Conservation (phyloP, 1,284 basidiomycete species). For the Trichosporon faecale region DNA sequence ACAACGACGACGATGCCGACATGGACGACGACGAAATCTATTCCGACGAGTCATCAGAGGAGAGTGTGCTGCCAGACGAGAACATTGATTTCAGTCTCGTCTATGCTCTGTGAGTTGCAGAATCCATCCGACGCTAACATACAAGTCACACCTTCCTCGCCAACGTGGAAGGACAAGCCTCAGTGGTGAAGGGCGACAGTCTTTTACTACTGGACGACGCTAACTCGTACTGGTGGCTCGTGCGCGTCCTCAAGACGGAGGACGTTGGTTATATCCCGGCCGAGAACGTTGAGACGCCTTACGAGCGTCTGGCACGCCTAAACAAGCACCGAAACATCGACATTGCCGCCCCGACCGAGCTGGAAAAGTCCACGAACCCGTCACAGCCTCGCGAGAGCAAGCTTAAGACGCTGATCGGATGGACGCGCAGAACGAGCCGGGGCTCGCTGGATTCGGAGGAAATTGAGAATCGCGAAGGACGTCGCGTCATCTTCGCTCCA, state of each 20-base stretch:
- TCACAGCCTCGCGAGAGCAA: slow-evolving; percentile 18
- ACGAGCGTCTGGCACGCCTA: slow-evolving; percentile 87
- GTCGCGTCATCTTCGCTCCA: slow-evolving; percentile 54
- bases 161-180: slow-evolving; percentile 93
- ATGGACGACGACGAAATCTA: slow-evolving; percentile 46
- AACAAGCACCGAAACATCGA: slow-evolving; percentile 99
- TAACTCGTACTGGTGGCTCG: slow-evolving; percentile 98
- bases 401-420: slow-evolving; percentile 37
- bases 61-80: slow-evolving; percentile 54
- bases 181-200: slow-evolving; percentile 92
- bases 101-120: slow-evolving; percentile 53
- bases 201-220: slow-evolving; percentile 91
- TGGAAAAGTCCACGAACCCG: slow-evolving; percentile 30
- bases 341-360: slow-evolving; percentile 55
- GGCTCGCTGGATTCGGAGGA: slow-evolving; percentile 20
- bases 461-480: slow-evolving; percentile 25
- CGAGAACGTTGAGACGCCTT: slow-evolving; percentile 98
- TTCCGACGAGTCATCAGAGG: slow-evolving; percentile 45
- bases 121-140: background rate
- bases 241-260: slow-evolving; percentile 92
- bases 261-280: slow-evolving; percentile 99
- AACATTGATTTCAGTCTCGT: slow-evolving; percentile 57
- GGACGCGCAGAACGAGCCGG: slow-evolving; percentile 25
- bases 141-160: slow-evolving; percentile 80
- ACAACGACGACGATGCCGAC: slow-evolving; percentile 31